These are phyloP conservation scores for Fraxinus xanthoxyloides DNA, from an alignment of 305 asterid genomes.

Conservation along the genomic window DNA sequence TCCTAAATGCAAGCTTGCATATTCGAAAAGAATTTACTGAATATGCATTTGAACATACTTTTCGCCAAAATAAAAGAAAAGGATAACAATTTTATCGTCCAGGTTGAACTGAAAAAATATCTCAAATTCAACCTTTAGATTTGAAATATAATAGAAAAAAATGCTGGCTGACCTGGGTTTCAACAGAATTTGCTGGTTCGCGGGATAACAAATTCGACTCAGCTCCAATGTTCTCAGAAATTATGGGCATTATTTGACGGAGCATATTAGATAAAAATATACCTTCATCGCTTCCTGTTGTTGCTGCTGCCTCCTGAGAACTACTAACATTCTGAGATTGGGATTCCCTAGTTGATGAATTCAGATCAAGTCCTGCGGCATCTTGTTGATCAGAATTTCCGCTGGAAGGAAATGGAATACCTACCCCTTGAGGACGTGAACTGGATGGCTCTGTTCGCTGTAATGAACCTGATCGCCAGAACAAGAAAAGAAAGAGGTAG, in stretches of 20 bases:
- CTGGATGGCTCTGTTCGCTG: constrained; percentile 62
- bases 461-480: constrained; percentile 46
- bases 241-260: constrained; percentile 51
- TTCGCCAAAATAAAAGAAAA: neutral
- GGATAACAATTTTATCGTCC: neutral
- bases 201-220: constrained; percentile 22
- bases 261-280: constrained; percentile 42
- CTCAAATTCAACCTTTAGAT: neutral
- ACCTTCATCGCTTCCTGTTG: constrained; percentile 44
- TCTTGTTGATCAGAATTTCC: constrained; percentile 47
- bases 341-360: constrained; percentile 43
- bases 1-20: neutral
- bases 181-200: constrained; percentile 34
- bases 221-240: constrained; percentile 34
- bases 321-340: constrained; percentile 11
- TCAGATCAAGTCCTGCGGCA: constrained; percentile 32
- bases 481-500: constrained; percentile 15
- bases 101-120: constrained; percentile 9
- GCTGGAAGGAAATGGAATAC: constrained; percentile 34
- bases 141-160: constrained; percentile 7
- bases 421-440: constrained; percentile 51
- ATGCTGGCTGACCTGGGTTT: constrained; percentile 32
- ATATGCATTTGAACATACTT: neutral
- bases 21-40: neutral
- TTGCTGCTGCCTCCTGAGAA: neutral